Percentiles rank a stretch among this genome's conserved stretches.
These are phyloP conservation scores for Boletus smithii DNA, from an alignment of 1,284 basidiomycete species.

Conservation along the genomic window DNA sequence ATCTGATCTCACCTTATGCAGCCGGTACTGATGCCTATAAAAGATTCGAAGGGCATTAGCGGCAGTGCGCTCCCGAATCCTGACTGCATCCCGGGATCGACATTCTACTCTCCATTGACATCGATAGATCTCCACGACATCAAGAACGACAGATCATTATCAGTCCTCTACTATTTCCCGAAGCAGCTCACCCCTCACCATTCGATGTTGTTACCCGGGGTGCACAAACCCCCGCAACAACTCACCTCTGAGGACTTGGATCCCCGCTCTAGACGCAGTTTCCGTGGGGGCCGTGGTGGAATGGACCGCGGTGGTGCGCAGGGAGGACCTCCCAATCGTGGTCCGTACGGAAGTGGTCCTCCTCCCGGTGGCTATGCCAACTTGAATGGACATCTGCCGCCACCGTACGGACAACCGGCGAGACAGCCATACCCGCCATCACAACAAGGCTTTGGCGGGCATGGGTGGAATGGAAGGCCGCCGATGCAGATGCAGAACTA, in stretches of 20 bases:
- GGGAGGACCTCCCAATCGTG: constrained; percentile 31
- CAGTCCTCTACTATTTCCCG: constrained; percentile 88
- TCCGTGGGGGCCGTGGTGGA: constrained; percentile 43
- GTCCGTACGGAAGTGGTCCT: constrained; percentile 31
- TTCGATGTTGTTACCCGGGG: constrained; percentile 80
- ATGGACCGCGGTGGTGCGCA: constrained; percentile 41
- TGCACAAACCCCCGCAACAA: constrained; percentile 56
- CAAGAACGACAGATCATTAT: constrained; percentile 81
- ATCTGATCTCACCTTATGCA: constrained; percentile 29
- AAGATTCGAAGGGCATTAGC: constrained; percentile 73
- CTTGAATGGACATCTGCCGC: constrained; percentile 20
- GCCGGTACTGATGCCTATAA: constrained; percentile 69
- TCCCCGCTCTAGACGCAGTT: constrained; percentile 37
- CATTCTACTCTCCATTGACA: constrained; percentile 75
- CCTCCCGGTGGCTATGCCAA: constrained; percentile 25
- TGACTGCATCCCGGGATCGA: constrained; percentile 87
- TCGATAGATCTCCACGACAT: constrained; percentile 72
- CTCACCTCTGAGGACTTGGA: constrained; percentile 79
- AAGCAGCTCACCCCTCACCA: constrained; percentile 82
- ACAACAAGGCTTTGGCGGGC: constrained; percentile 33
- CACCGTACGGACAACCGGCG: constrained; percentile 22
- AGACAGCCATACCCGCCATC: constrained; percentile 22
- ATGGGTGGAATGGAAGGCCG: constrained; percentile 32
- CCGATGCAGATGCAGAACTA: constrained; percentile 26
- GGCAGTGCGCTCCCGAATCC: constrained; percentile 84